Percentiles rank a stretch among this genome's conserved stretches.
Evolutionary conservation across 2,329 filamentous ascomycete genomes (phyloP).

Genomic region (Teratosphaeria gauchensis): DNA sequence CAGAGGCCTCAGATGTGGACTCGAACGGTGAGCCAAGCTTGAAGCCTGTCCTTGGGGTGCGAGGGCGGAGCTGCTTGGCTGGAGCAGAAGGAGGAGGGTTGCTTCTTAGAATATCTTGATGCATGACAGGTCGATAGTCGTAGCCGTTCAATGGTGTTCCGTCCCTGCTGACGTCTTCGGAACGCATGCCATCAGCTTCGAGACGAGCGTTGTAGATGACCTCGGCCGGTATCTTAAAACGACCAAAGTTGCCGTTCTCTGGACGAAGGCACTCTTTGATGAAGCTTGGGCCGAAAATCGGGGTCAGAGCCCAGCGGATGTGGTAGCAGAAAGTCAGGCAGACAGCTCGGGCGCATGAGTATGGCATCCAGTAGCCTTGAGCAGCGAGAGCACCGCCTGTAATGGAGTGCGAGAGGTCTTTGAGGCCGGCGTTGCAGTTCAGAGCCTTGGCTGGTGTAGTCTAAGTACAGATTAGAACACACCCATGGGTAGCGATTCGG

Average conservation of each 20-base stretch:
- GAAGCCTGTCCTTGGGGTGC: constrained; percentile 12
- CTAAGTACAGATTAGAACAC: constrained; percentile 37
- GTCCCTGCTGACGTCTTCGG: constrained; percentile 8
- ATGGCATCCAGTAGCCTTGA: constrained; percentile 98
- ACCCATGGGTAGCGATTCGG: neutral
- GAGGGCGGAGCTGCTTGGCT: constrained; percentile 4
- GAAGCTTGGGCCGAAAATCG: constrained; percentile 80
- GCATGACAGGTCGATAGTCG: neutral
- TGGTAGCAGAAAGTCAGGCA: constrained; percentile 81
- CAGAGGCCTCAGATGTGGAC: constrained; percentile 7
- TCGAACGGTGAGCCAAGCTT: constrained; percentile 18
- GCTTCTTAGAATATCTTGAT: constrained; percentile 12
- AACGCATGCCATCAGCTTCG: constrained; percentile 31
- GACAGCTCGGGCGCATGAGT: constrained; percentile 70
- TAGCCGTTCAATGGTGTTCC: constrained; percentile 3
- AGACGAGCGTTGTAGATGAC: constrained; percentile 28
- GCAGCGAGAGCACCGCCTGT: constrained; percentile 84
- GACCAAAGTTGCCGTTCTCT: constrained; percentile 48
- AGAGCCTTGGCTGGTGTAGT: constrained; percentile 78
- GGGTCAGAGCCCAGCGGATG: constrained; percentile 78
- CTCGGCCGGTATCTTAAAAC: constrained; percentile 32
- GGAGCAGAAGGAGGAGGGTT: constrained; percentile 3
- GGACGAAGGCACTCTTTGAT: constrained; percentile 58
- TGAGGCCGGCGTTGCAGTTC: constrained; percentile 61
- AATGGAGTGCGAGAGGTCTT: constrained; percentile 86